phyloP scores from a whole-genome alignment of 345 rosid species.

The Pugionium dolabratum region DNA sequence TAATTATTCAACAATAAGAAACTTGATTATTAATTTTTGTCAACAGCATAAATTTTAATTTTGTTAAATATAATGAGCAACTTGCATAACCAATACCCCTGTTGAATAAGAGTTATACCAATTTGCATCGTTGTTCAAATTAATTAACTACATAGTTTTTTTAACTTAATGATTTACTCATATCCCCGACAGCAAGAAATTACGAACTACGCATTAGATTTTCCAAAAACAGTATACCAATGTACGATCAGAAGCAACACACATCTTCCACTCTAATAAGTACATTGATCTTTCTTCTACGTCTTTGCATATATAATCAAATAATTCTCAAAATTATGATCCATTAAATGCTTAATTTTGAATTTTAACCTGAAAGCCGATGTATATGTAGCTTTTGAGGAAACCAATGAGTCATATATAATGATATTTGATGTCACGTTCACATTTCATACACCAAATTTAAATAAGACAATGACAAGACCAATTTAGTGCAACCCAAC shows the following conservation, averaged over 20 bases:
- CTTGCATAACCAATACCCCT: constrained; percentile 25
- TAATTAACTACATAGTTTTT: background rate
- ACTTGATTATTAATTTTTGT: background rate
- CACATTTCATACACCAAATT: constrained; percentile 15
- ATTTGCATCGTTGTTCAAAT: constrained; percentile 11
- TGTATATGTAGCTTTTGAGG: constrained; percentile 28
- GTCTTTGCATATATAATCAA: background rate
- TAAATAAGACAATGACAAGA: background rate
- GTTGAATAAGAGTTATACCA: constrained; percentile 1
- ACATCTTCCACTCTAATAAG: background rate
- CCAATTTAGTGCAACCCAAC: constrained; percentile 42
- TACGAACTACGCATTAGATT: background rate
- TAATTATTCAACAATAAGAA: background rate
- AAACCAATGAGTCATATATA: constrained; percentile 35
- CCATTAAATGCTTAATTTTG: constrained; percentile 8
- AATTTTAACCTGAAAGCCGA: background rate
- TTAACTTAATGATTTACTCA: background rate
- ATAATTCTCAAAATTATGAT: background rate
- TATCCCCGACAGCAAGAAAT: background rate
- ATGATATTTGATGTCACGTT: constrained; percentile 43
- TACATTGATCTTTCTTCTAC: background rate
- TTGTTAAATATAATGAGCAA: constrained; percentile 12
- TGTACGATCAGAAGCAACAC: background rate
- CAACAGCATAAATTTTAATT: background rate
- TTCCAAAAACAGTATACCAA: background rate